Percentiles rank a stretch among this genome's conserved stretches.
Evolutionary conservation across 371 early-diverging fungal species (phyloP).

Genomic region (Umbelopsis sp.): DNA sequence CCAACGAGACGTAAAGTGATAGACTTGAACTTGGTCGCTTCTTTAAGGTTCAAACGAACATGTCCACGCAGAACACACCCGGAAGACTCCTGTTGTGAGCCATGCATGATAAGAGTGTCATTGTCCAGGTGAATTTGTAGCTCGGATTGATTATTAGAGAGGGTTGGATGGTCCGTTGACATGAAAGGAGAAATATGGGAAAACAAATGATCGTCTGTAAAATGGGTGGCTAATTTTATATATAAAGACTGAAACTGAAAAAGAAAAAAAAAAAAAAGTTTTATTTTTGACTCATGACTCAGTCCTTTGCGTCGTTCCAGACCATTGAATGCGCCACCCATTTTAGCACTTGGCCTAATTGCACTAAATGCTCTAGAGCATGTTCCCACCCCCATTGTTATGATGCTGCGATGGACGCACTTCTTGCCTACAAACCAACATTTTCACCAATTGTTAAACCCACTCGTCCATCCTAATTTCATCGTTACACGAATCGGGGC

Average conservation of each 20-base stretch:
- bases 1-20: constrained; percentile 30
- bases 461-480: no score
- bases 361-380: no score
- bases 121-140: constrained; percentile 37
- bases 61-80: constrained; percentile 41
- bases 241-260: background rate
- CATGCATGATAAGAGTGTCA: constrained; percentile 37
- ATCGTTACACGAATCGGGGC: no score
- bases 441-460: no score
- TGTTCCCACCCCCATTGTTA: no score
- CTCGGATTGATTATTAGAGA: constrained; percentile 14
- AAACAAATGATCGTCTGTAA: no score
- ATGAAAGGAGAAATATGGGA: background rate
- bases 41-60: constrained; percentile 26
- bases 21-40: constrained; percentile 31
- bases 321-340: background rate
- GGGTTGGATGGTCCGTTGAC: background rate
- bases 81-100: constrained; percentile 33
- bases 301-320: constrained; percentile 2
- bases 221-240: no score
- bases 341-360: background rate
- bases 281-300: constrained; percentile 1
- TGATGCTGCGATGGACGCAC: no score
- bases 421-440: no score
- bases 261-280: background rate